Evolutionary conservation across 2,329 filamentous ascomycete species (phyloP).

Genomic region (Phaeoacremonium minimum): DNA sequence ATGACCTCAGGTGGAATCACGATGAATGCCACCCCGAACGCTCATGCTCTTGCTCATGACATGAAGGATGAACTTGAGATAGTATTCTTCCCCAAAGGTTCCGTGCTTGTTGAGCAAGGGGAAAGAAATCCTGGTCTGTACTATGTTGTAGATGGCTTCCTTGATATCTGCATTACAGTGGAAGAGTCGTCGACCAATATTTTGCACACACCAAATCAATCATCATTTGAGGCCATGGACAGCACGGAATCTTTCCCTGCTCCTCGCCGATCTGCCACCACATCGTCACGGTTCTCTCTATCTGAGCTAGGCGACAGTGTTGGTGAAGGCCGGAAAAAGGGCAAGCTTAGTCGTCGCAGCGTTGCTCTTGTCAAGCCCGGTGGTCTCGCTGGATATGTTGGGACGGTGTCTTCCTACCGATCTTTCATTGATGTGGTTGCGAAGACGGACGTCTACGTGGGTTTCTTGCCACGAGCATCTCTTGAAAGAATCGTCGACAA

Average conservation of each 20-base stretch:
- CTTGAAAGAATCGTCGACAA: constrained; percentile 89
- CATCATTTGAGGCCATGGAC: constrained; percentile 28
- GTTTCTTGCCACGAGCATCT: constrained; percentile 80
- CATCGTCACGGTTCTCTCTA: constrained; percentile 19
- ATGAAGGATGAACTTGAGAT: constrained; percentile 92
- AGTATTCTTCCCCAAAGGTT: constrained; percentile 92
- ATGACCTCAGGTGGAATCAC: constrained; percentile 67
- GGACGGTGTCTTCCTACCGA: constrained; percentile 88
- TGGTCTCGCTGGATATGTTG: constrained; percentile 88
- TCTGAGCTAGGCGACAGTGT: constrained; percentile 17
- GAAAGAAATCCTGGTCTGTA: constrained; percentile 96
- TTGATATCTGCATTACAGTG: constrained; percentile 84
- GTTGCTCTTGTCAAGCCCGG: constrained; percentile 92
- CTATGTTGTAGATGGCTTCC: constrained; percentile 94
- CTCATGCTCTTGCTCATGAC: constrained; percentile 67
- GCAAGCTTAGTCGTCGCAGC: constrained; percentile 54
- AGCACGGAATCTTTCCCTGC: constrained; percentile 18
- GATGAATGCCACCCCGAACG: constrained; percentile 56
- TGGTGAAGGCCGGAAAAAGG: constrained; percentile 37
- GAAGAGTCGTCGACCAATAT: constrained; percentile 48
- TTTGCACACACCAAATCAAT: constrained; percentile 28
- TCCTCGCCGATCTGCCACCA: constrained; percentile 6
- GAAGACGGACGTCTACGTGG: constrained; percentile 97
- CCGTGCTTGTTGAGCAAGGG: constrained; percentile 91
- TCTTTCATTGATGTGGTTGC: constrained; percentile 96